Evolutionary conservation across 768 basidiomycete species (phyloP), one percentile per base, ranked within the genome.

Genomic region (Calocera cornea): DNA sequence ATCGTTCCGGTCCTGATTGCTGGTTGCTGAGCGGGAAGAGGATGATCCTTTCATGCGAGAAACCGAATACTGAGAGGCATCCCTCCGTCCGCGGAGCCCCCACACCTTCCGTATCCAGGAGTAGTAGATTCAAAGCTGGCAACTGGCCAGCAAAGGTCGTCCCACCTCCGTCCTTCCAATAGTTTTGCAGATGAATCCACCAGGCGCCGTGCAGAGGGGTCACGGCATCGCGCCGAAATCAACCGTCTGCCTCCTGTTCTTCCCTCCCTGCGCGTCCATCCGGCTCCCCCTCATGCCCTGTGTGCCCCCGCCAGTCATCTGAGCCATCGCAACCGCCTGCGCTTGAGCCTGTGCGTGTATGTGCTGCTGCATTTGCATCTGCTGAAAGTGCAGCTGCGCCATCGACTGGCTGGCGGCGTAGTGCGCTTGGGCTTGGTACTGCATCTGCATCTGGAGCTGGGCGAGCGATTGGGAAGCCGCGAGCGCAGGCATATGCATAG

Each of bases 191-290:
- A 8, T 24, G 11, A 10, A 16, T 50, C 49, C 49, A 50, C 8
- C 10, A 16, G 12, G 11, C 49, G 24, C 49, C 24, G 10, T 50
- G 11, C 49, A 50, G 24, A 14, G 24, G 10, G 40, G 2, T 12
- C 54, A 60, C 10, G 10, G 31, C 27, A 60, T 60, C 54, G 22
- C 31, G 14, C 31, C 54, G 10, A 60, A 60, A 31, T 60, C 54
- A 10, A 60, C 54, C 54, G 54, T 60, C 54, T 60, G 54, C 31
- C 54, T 60, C 54, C 54, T 60, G 31, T 27, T 60, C 54, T 19
- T 60, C 54, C 54, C 27, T 29, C 54, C 54, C 54, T 60, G 14
- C 19, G 31, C 27, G 14, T 19, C 54, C 31, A 29, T 8, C 54
- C 54, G 14, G 16, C 27, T 60, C 27, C 54, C 24, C 44, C 8